Conservation (phyloP, 148 eudicot species). For the Chenopodium berlandieri region DNA sequence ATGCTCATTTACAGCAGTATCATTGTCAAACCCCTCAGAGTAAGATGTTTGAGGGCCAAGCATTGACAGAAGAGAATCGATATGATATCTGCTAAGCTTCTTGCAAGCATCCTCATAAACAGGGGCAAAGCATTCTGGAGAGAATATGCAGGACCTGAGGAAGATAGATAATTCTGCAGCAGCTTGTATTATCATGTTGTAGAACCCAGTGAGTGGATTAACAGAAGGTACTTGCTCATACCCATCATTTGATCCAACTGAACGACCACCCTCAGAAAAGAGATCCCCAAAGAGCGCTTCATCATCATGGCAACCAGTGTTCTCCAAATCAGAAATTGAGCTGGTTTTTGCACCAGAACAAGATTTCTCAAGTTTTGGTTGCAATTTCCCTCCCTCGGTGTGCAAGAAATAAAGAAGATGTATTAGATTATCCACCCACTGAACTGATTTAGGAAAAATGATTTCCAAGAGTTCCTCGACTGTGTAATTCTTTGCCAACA, state of each 20-base stretch:
- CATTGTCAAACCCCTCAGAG: slow-evolving; percentile 58
- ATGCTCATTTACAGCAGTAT: slow-evolving; percentile 44
- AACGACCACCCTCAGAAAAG: slow-evolving; percentile 94
- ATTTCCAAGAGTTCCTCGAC: slow-evolving; percentile 58
- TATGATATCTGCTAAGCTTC: slow-evolving; percentile 54
- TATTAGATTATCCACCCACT: slow-evolving; percentile 84
- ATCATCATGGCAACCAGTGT: slow-evolving; percentile 77
- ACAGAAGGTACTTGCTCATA: slow-evolving; percentile 60
- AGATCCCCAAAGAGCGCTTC: slow-evolving; percentile 98
- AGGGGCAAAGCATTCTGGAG: slow-evolving; percentile 62
- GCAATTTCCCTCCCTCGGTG: slow-evolving; percentile 79
- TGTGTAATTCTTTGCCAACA: slow-evolving; percentile 48
- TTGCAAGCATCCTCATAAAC: slow-evolving; percentile 63
- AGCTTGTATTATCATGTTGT: slow-evolving; percentile 73
- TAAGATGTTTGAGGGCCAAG: slow-evolving; percentile 48
- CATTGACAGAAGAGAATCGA: slow-evolving; percentile 65
- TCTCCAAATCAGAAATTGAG: slow-evolving; percentile 64
- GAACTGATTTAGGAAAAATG: slow-evolving; percentile 57
- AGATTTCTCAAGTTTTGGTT: slow-evolving; percentile 72
- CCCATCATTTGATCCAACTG: slow-evolving; percentile 83
- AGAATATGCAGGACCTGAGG: slow-evolving; percentile 59
- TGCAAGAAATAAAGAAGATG: slow-evolving; percentile 74
- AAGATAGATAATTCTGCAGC: slow-evolving; percentile 63
- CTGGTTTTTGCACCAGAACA: slow-evolving; percentile 61
- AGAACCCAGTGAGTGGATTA: slow-evolving; percentile 47